Evolutionary conservation across 1,284 basidiomycete genomes (phyloP).

Genomic region (Austroboletus novae-zelandiae): DNA sequence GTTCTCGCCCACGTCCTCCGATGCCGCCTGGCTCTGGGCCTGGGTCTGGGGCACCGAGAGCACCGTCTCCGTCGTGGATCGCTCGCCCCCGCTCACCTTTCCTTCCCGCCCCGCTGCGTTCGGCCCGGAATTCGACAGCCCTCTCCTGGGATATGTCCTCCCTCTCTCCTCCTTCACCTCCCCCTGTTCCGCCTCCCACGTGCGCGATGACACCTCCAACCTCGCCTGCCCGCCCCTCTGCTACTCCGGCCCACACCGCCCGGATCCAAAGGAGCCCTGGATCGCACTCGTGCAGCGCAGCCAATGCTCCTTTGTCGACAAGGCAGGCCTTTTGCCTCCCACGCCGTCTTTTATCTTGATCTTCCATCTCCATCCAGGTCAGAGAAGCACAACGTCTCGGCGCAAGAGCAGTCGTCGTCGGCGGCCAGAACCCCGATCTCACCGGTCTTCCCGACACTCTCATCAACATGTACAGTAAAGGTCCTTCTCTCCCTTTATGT

Average conservation of each 20-base stretch:
- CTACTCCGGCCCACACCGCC: constrained; percentile 47
- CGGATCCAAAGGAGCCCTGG: constrained; percentile 65
- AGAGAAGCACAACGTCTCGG: constrained; percentile 80
- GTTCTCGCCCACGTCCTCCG: constrained; percentile 37
- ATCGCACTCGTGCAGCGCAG: constrained; percentile 87
- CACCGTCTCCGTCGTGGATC: constrained; percentile 76
- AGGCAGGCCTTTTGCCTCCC: constrained; percentile 41
- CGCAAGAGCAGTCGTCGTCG: constrained; percentile 87
- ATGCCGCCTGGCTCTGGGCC: constrained; percentile 54
- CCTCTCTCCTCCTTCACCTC: constrained; percentile 70
- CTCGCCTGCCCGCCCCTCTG: constrained; percentile 68
- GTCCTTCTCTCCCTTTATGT: constrained; percentile 38
- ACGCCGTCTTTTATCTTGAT: not conserved
- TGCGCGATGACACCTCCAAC: constrained; percentile 36
- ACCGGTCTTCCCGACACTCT: constrained; percentile 74
- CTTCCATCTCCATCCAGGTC: constrained; percentile 27
- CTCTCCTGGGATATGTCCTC: constrained; percentile 75
- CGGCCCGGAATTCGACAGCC: constrained; percentile 65
- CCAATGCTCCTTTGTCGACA: constrained; percentile 83
- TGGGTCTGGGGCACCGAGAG: constrained; percentile 76
- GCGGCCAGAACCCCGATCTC: constrained; percentile 66
- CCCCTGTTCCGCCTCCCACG: constrained; percentile 39
- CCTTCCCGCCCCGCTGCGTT: constrained; percentile 68
- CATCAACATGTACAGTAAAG: constrained; percentile 88
- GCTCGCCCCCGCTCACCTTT: constrained; percentile 62